Percentiles rank a stretch among this genome's conserved stretches.
Conservation (phyloP, 495 filamentous ascomycete species). For the Lasiosphaeria ovina region DNA sequence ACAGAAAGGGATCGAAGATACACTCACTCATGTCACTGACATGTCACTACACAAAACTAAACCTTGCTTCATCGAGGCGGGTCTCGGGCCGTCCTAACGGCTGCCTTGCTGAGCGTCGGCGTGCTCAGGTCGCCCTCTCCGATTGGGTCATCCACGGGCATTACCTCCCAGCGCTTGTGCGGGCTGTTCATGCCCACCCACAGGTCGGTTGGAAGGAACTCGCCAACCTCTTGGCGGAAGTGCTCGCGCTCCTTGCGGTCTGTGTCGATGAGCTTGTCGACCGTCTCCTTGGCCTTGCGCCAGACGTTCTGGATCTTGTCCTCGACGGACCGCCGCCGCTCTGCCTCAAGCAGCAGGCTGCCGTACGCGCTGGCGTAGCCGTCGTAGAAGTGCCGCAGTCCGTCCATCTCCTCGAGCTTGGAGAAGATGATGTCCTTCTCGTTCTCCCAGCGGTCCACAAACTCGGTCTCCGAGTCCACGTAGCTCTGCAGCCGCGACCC, state of each 20-base stretch:
- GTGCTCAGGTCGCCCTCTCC: slow-evolving; percentile 16
- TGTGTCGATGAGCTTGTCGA: slow-evolving; percentile 71
- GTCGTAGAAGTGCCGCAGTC: slow-evolving; percentile 73
- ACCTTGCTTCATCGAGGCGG: not conserved
- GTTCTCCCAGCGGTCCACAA: slow-evolving; percentile 70
- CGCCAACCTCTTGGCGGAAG: slow-evolving; percentile 79
- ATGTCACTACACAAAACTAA: not conserved
- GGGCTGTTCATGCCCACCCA: slow-evolving; percentile 67
- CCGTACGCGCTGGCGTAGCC: slow-evolving; percentile 82
- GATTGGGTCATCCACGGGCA: slow-evolving; percentile 31
- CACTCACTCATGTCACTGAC: not conserved
- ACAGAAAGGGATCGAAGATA: not conserved
- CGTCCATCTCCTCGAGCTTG: slow-evolving; percentile 70
- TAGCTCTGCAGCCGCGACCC: slow-evolving; percentile 64
- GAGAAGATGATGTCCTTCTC: slow-evolving; percentile 66
- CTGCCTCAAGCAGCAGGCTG: slow-evolving; percentile 76
- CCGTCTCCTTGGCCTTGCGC: slow-evolving; percentile 68
- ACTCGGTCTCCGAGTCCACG: slow-evolving; percentile 66
- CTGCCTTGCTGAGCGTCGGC: slow-evolving; percentile 18
- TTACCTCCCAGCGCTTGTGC: slow-evolving; percentile 42
- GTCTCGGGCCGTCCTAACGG: not conserved
- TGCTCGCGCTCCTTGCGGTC: slow-evolving; percentile 73
- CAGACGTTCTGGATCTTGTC: slow-evolving; percentile 70
- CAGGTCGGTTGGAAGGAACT: slow-evolving; percentile 83
- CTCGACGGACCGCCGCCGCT: slow-evolving; percentile 66